Conservation (phyloP, 345 rosid genomes). For the Gossypium sturtianum region DNA sequence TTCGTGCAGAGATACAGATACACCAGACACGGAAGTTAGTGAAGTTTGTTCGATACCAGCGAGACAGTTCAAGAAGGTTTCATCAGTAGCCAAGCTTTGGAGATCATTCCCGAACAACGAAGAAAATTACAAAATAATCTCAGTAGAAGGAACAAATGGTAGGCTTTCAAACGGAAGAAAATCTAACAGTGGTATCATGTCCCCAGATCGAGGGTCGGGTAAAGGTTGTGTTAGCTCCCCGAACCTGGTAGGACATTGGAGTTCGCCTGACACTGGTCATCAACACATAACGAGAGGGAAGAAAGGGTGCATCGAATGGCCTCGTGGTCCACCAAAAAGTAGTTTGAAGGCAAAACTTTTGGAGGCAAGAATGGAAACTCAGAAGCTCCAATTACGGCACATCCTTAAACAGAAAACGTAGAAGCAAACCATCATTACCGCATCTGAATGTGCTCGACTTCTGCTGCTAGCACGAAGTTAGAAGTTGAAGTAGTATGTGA, state of each 20-base stretch:
- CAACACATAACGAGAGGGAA: slow-evolving; percentile 65
- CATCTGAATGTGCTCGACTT: slow-evolving; percentile 12
- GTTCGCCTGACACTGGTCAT: slow-evolving; percentile 65
- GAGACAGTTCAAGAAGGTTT: slow-evolving; percentile 50
- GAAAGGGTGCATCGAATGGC: slow-evolving; percentile 99
- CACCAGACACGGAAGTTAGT: slow-evolving; percentile 49
- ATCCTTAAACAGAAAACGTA: slow-evolving; percentile 80
- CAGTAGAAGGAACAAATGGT: slow-evolving; percentile 59
- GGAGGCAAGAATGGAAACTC: slow-evolving; percentile 82
- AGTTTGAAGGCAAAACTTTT: slow-evolving; percentile 88
- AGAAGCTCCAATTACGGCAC: slow-evolving; percentile 76
- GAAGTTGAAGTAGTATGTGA: slow-evolving; percentile 11
- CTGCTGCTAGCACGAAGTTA: slow-evolving; percentile 9
- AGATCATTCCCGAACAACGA: slow-evolving; percentile 50
- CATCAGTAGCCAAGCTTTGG: slow-evolving; percentile 82
- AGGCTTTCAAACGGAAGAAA: slow-evolving; percentile 72
- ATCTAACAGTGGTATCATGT: slow-evolving; percentile 46
- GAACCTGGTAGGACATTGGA: slow-evolving; percentile 67
- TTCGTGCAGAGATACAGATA: slow-evolving; percentile 46
- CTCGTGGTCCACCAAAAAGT: slow-evolving; percentile 63
- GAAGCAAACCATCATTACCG: neutral
- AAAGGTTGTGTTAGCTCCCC: slow-evolving; percentile 55
- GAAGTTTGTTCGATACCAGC: slow-evolving; percentile 55
- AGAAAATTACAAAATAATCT: slow-evolving; percentile 57
- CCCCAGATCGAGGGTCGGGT: slow-evolving; percentile 61